These are phyloP conservation scores for Solanum appendiculatum DNA, from an alignment of 257 asterid genomes.

Conservation along the genomic window DNA sequence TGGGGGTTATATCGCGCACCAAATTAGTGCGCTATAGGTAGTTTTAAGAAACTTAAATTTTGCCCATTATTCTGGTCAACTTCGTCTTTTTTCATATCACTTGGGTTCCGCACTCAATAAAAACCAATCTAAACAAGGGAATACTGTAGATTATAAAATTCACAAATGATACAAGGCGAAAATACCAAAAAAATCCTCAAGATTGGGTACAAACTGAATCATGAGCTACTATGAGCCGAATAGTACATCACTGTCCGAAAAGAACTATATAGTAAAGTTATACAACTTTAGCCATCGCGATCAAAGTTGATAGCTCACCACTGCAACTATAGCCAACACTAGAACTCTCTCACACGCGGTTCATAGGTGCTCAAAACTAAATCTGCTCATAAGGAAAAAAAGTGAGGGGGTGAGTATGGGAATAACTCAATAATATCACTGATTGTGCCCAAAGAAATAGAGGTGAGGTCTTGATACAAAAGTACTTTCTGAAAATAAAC, in stretches of 20 bases:
- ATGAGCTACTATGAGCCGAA: not conserved
- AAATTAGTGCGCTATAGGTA: not conserved
- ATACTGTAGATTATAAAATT: not conserved
- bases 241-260: not conserved
- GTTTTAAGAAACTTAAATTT: not conserved
- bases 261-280: not conserved
- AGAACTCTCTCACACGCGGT: not conserved
- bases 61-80: not conserved
- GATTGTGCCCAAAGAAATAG: not conserved
- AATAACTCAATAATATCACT: not conserved
- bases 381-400: not conserved
- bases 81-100: not conserved
- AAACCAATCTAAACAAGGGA: not conserved
- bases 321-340: not conserved
- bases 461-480: not conserved
- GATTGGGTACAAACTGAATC: not conserved
- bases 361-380: not conserved
- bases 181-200: not conserved
- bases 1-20: not conserved
- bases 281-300: not conserved
- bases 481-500: not conserved
- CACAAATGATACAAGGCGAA: not conserved
- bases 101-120: not conserved
- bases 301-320: not conserved
- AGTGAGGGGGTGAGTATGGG: not conserved